Percentiles rank a stretch among this genome's conserved stretches.
Evolutionary conservation across 192 early-diverging fungal genomes (phyloP).

Genomic region (Phlyctochytrium planicorne): DNA sequence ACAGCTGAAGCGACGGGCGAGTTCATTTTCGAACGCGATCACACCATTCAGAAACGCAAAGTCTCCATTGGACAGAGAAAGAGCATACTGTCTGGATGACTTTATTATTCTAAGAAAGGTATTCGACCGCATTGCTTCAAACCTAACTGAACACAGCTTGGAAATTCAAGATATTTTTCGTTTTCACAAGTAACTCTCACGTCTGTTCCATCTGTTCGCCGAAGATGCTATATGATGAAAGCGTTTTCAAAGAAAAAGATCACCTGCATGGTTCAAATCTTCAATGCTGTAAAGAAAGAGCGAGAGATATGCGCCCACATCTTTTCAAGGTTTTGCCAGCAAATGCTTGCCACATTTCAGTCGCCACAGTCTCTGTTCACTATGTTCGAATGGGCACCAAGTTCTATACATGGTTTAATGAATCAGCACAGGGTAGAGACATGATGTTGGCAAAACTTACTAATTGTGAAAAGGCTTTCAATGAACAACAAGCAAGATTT

Average conservation of each 20-base stretch:
- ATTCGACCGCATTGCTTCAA: not conserved
- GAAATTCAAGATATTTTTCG: not conserved
- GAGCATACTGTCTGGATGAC: slow-evolving; percentile 11
- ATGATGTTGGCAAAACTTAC: not conserved
- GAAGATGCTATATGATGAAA: slow-evolving; percentile 15
- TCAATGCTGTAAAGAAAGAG: slow-evolving; percentile 10
- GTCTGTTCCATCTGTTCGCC: slow-evolving; percentile 18
- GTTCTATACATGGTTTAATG: slow-evolving; percentile 10
- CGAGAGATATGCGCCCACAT: slow-evolving; percentile 11
- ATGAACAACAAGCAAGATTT: slow-evolving; percentile 46
- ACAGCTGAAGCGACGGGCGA: not conserved
- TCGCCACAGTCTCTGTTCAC: slow-evolving; percentile 14
- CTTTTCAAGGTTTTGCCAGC: not conserved
- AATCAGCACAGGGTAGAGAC: slow-evolving; percentile 9
- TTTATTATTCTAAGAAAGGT: slow-evolving; percentile 24
- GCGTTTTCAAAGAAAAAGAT: not conserved
- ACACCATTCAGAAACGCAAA: too few species aligned
- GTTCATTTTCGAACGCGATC: not conserved
- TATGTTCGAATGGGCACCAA: slow-evolving; percentile 23
- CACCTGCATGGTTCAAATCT: not conserved
- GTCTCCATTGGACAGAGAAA: slow-evolving; percentile 11
- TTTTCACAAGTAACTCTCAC: slow-evolving; percentile 16
- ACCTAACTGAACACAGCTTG: not conserved
- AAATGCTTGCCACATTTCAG: slow-evolving; percentile 15
- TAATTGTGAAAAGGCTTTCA: not conserved